Percentiles rank a stretch among this genome's conserved stretches.
These are phyloP conservation scores for Rhododendron molle DNA, from an alignment of 148 eudicot genomes.

Conservation along the genomic window DNA sequence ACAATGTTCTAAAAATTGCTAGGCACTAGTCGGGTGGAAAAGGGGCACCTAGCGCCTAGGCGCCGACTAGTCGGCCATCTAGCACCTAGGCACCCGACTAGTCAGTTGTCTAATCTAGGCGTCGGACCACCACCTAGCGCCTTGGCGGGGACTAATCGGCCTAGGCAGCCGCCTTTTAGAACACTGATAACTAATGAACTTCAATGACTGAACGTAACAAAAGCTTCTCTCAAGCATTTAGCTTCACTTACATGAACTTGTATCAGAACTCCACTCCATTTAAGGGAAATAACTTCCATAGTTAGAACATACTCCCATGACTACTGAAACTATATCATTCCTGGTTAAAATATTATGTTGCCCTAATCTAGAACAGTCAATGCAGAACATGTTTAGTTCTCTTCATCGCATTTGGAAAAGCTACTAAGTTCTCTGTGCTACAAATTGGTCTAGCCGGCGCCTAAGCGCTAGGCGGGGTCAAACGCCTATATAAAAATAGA, in stretches of 20 bases:
- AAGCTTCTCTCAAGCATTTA: background rate
- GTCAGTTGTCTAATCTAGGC: too few species aligned
- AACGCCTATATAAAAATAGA: background rate
- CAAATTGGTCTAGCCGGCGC: background rate
- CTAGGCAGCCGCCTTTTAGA: too few species aligned
- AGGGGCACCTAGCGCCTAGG: too few species aligned
- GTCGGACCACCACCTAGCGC: constrained; percentile 65
- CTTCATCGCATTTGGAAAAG: background rate
- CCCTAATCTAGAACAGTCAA: background rate
- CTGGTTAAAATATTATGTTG: background rate
- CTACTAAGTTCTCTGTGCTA: too few species aligned
- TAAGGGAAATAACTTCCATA: background rate
- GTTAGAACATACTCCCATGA: background rate
- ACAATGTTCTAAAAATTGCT: constrained; percentile 25
- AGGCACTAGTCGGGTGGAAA: too few species aligned
- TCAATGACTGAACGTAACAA: background rate
- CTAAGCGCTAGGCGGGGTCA: background rate
- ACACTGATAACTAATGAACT: background rate
- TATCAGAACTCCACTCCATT: background rate
- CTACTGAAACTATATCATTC: background rate
- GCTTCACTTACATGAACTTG: background rate
- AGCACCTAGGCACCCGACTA: too few species aligned
- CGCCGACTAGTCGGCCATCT: too few species aligned
- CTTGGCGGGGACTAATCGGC: too few species aligned
- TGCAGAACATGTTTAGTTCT: background rate